Base-by-base conservation (phyloP, 208 protist species). In the Leishmania lainsoni region DNA sequence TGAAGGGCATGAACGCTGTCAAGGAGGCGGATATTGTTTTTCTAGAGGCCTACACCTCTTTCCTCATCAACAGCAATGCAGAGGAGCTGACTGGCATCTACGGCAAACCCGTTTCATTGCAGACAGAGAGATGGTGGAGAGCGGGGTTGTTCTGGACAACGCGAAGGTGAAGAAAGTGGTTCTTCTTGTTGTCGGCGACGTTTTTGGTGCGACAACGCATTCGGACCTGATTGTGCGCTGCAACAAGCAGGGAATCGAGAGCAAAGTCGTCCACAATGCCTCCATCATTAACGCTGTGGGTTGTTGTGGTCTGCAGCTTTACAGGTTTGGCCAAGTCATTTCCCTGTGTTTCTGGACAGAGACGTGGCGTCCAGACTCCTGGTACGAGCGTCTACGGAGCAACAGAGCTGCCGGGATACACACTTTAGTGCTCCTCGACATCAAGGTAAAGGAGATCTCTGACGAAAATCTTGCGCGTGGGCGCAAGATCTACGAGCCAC, bases 221-320 rank as follows among this genome's bases (percentile, higher is more conserved):
- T 98, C 96, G 0, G 99, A 99, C 85, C 90, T 99, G 49, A 89
- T 99, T 16, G 83, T 99, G 32, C 90, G 99, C 17, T 99, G 99
- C 29, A 83, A 95, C 52, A 84, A 99, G 76, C 61, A 90, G 78
- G 82, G 85, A 12, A 98, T 99, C 52, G 54, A 77, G 22, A 91
- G 93, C 45, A 71, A 96, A 17, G 97, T 98, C 4, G 94, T 99
- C n/a, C 99, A 99, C 88, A 99, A 99, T 87, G 99, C 99, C 5
- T 99, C 98, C 0, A 99, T 99, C 85, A 99, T 99, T 91, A 99
- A 99, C 87, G 99, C 99, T 29, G 94, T 99, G 48, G 99, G 97
- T 42, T 96, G 93, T 82, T 99, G 98, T 87, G 99, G 99, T 17
- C 88, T 99, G n/a, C 98, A 99, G 87, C 95, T 99, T 2, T 99